Conservation (phyloP, 2,329 filamentous ascomycete genomes). For the Diaporthe sp. region DNA sequence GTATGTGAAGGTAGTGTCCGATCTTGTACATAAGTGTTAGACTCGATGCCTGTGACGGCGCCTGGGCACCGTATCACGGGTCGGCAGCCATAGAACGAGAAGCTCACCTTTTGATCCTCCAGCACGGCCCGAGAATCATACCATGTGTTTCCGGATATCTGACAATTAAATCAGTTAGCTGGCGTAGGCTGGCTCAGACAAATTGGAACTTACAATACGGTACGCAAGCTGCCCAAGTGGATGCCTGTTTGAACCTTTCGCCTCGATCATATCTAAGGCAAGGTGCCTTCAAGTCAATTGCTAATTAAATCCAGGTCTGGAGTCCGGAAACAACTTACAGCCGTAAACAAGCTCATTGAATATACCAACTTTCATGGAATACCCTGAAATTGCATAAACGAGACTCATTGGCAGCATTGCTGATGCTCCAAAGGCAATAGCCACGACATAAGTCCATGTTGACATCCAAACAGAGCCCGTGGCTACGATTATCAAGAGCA, state of each 20-base stretch:
- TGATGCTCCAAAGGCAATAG: constrained; percentile 37
- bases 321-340: constrained; percentile 11
- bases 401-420: constrained; percentile 38
- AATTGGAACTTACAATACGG: neutral
- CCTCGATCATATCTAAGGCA: constrained; percentile 36
- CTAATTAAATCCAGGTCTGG: neutral
- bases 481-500: constrained; percentile 37
- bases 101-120: constrained; percentile 37
- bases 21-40: neutral
- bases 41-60: neutral
- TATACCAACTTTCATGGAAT: constrained; percentile 36
- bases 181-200: neutral
- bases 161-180: neutral
- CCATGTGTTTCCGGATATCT: constrained; percentile 38
- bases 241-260: constrained; percentile 24
- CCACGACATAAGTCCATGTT: constrained; percentile 37
- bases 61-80: too few relatives aligned
- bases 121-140: constrained; percentile 35
- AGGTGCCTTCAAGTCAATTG: neutral
- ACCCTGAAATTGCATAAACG: constrained; percentile 37
- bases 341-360: constrained; percentile 38
- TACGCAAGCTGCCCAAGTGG: constrained; percentile 38
- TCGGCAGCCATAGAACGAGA: neutral
- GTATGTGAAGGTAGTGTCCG: constrained; percentile 36
- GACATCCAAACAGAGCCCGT: constrained; percentile 37